Conservation (phyloP, 768 basidiomycete species). For the Fomitopsis pulvina region DNA sequence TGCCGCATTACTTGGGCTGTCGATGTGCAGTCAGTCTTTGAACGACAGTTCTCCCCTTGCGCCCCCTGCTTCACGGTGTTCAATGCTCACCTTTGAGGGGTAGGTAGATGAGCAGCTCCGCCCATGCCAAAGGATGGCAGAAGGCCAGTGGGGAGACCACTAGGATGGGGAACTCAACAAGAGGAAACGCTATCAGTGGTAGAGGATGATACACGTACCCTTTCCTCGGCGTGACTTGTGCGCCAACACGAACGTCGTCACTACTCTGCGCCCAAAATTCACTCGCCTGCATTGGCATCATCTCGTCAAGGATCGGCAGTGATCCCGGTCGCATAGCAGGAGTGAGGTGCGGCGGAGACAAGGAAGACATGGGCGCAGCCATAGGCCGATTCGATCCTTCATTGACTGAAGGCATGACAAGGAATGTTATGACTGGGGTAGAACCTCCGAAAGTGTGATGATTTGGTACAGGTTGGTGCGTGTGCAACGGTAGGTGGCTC, state of each 20-base stretch:
- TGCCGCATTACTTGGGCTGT: not conserved
- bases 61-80: too few species aligned
- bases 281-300: not conserved
- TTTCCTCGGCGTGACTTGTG: not conserved
- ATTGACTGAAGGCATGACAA: not conserved
- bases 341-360: not conserved
- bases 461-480: too few species aligned
- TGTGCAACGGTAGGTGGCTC: too few species aligned
- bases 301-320: not conserved
- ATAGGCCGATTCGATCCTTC: not conserved
- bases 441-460: too few species aligned
- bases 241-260: not conserved
- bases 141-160: not conserved
- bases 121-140: slow-evolving; percentile 10
- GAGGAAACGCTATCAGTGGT: not conserved
- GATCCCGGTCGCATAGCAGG: not conserved
- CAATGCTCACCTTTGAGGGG: slow-evolving; percentile 27
- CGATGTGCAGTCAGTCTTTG: not conserved
- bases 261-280: not conserved
- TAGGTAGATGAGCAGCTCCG: slow-evolving; percentile 22
- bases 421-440: not conserved
- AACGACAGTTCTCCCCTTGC: too few species aligned
- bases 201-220: slow-evolving; percentile 2
- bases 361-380: not conserved
- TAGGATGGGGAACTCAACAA: not conserved